Base-by-base conservation (phyloP, 2,329 filamentous ascomycete genomes). In the Cytospora chrysosperma region DNA sequence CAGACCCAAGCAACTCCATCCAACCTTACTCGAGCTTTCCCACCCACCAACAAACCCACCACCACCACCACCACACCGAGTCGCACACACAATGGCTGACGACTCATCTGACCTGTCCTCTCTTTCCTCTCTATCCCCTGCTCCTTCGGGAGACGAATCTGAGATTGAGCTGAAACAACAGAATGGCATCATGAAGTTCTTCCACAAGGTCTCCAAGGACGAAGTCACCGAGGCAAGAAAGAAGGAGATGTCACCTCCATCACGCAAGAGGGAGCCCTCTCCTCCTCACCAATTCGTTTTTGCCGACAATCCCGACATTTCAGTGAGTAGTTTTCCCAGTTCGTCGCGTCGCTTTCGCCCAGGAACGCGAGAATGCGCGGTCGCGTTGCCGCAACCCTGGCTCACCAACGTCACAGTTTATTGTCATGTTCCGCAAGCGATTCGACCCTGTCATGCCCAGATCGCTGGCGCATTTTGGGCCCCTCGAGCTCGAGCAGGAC, bases 351-450 rank as follows among this genome's bases (percentile, higher is more conserved):
- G 63, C 71, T 71, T 70, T 66, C 68, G 69, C 59, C 64, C 65
- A 65, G 71, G 72, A 76, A 85, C 85, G 83, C 82, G 83, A 80
- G 72, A 73, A 71, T 74, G 82, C 81, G 82, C 83, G 83, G 82
- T 37, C 68, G 69, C 69, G 74, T 69, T 70, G 27, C 51, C 70
- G 71, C 64, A 61, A 67, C 72, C 73, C 69, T 72, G 63, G 70
- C 76, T 77, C 73, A 76, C 71, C 64, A 69, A 66, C 70, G 67
- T 67, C 63, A 66, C 71, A 97, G 92, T 97, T 99, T 78, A 91
- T 99, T 76, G 92, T 98, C 69, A 97, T 97, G 92, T 99, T 98
- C 78, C 88, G 94, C 75, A 90, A 91, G 76, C 92, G 95, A 73
- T 98, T 99, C 77, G 88, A 85, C 77, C 93, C 97, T 65, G 90